Conservation (phyloP, 768 basidiomycete genomes). For the Rhizopogon vesiculosus region DNA sequence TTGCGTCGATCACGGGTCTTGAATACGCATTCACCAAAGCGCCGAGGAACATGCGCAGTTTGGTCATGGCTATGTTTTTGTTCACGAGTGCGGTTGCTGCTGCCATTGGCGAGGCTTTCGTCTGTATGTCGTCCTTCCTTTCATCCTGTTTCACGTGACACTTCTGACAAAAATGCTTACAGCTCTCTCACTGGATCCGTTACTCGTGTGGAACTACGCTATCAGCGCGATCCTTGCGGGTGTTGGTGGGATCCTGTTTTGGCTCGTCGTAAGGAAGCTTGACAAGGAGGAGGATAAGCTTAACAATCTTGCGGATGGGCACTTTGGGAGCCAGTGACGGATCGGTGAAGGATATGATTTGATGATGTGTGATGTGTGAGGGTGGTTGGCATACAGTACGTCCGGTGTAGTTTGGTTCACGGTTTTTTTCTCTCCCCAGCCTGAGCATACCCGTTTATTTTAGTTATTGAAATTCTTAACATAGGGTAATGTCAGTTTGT, state of each 20-base stretch:
- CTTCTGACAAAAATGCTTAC: background rate
- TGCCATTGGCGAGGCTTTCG: conserved; percentile 68
- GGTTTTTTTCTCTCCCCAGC: background rate
- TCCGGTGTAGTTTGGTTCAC: background rate
- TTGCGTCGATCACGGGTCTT: conserved; percentile 77
- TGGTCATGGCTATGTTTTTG: conserved; percentile 71
- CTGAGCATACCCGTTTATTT: too few relatives aligned
- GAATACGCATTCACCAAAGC: conserved; percentile 91
- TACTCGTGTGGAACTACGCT: conserved; percentile 74
- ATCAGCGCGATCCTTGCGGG: conserved; percentile 52
- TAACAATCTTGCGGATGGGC: conserved; percentile 46
- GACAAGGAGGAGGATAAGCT: conserved; percentile 61
- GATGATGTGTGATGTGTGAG: background rate
- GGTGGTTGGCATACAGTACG: background rate
- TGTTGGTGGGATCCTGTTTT: conserved; percentile 50
- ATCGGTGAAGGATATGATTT: background rate
- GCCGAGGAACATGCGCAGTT: conserved; percentile 83
- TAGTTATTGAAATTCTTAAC: too few relatives aligned
- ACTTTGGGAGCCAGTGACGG: conserved; percentile 17
- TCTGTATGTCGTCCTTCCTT: conserved; percentile 40
- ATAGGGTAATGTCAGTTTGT: too few relatives aligned
- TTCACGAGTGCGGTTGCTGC: conserved; percentile 56
- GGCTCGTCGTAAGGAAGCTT: conserved; percentile 46
- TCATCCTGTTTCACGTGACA: background rate
- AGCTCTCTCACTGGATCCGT: conserved; percentile 65